These are phyloP conservation scores for Xylaria sp. DNA, from an alignment of 2,329 filamentous ascomycete species.

Conservation along the genomic window DNA sequence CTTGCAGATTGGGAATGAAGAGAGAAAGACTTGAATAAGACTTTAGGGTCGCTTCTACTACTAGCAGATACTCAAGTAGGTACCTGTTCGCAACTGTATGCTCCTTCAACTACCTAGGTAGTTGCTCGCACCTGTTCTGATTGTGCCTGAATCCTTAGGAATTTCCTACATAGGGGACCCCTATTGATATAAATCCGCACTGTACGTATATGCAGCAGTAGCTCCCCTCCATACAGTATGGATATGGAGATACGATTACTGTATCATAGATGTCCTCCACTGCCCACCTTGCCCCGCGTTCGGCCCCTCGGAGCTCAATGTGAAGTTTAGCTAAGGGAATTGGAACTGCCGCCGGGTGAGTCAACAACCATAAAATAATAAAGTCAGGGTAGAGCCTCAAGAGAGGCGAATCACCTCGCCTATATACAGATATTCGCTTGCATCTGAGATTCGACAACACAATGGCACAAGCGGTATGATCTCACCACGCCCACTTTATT, in stretches of 20 bases:
- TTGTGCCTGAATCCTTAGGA: no score
- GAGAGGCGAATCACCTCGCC: constrained; percentile 35
- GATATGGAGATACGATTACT: constrained; percentile 9
- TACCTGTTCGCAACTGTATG: no score
- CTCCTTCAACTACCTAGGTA: no score
- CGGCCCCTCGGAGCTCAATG: constrained; percentile 27
- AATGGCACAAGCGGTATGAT: constrained; percentile 42
- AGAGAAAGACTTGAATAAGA: no score
- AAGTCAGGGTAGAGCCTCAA: constrained; percentile 1
- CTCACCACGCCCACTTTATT: constrained; percentile 13
- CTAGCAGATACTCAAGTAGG: no score
- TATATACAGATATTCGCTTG: background rate
- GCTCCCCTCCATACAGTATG: constrained; percentile 2
- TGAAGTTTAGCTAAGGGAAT: constrained; percentile 6
- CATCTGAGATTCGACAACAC: constrained; percentile 8
- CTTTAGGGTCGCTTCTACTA: no score
- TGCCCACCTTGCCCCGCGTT: constrained; percentile 32
- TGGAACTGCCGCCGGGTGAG: constrained; percentile 27
- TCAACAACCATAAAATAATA: constrained; percentile 26
- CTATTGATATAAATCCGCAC: background rate
- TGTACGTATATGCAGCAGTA: background rate
- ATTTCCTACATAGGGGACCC: background rate
- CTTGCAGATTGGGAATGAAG: no score
- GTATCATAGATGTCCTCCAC: constrained; percentile 3
- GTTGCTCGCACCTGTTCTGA: no score